phyloP scores from a whole-genome alignment of 225 moss, liverwort and hornwort species.

The Takakia lepidozioides region DNA sequence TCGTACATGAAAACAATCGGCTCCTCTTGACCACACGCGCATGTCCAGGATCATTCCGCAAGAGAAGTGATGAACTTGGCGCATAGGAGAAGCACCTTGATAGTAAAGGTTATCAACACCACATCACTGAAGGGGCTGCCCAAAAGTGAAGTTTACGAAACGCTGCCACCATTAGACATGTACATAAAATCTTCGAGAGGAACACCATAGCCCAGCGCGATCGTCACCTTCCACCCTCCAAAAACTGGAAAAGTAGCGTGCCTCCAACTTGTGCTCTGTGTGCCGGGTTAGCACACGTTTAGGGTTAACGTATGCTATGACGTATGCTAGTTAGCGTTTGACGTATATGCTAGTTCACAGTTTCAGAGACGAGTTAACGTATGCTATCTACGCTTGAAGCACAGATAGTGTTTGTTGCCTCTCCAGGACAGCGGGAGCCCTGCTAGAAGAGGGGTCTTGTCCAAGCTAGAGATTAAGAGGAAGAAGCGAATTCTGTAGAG shows the following conservation, averaged over 20 bases:
- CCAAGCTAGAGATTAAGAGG: too few species aligned
- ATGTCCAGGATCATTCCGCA: not conserved
- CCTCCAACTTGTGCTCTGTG: conserved; percentile 77
- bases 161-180: conserved; percentile 67
- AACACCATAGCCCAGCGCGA: conserved; percentile 75
- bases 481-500: too few species aligned
- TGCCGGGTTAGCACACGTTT: too few species aligned
- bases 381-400: too few species aligned
- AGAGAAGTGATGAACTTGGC: not conserved
- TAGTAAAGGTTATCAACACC: conserved; percentile 61
- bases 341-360: too few species aligned
- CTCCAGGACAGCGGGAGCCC: too few species aligned
- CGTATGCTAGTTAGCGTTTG: too few species aligned
- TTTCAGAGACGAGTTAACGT: too few species aligned
- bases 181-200: conserved; percentile 78
- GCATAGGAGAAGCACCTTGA: conserved; percentile 35
- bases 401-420: too few species aligned
- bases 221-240: conserved; percentile 88
- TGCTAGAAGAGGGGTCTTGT: too few species aligned
- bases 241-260: conserved; percentile 83
- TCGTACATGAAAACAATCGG: too few species aligned
- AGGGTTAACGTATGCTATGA: too few species aligned
- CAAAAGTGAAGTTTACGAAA: conserved; percentile 64
- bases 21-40: not conserved
- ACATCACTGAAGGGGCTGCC: conserved; percentile 65